Evolutionary conservation across 2,329 filamentous ascomycete species (phyloP), one percentile per base, ranked within the genome.

Genomic region (Lachnellula cervina): DNA sequence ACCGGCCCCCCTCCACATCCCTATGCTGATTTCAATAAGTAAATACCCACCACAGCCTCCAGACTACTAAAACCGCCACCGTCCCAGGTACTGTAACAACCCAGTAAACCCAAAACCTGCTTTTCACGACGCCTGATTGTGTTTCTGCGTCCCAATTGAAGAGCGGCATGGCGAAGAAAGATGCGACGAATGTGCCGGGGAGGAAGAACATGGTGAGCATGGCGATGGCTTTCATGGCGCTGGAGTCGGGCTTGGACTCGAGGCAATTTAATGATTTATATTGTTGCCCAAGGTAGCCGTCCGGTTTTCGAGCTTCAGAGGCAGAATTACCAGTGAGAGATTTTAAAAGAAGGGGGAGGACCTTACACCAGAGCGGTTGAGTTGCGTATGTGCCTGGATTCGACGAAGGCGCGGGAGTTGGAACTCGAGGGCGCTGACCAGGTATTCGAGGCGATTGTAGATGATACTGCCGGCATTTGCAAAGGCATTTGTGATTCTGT

Each of bases 161-260:
- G 16, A 59, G 47, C 13, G 56, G 56, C 52, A 58, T 58, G 9
- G 56, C 56, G n/a, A 56, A 58, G 19, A 55, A 51, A 6, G 46
- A 21, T 13, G 46, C 38, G 19, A 51, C 34, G 37, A 58, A 46
- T 11, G 49, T 52, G 9, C 16, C 49, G 5, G 56, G 52, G 11
- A 58, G 53, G 14, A 58, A 55, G 17, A 56, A 5, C 56, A 58
- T 56, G 32, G 56, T 58, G 4, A 58, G 49, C 11, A 58, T 40
- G 6, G 56, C 56, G 19, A 58, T 58, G 19, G 52, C 49, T 44
- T 58, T 58, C 56, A 58, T 55, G 19, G 46, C 44, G 40, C 40
- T 45, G 5, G 49, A 52, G 40, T 45, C 40, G 40, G 49, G 28
- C 23, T 44, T 43, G 23, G 49, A 34, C 23, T 52, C 49, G 9